Conservation (phyloP, 2,329 filamentous ascomycete genomes). For the Aspergillus quadricinctus region DNA sequence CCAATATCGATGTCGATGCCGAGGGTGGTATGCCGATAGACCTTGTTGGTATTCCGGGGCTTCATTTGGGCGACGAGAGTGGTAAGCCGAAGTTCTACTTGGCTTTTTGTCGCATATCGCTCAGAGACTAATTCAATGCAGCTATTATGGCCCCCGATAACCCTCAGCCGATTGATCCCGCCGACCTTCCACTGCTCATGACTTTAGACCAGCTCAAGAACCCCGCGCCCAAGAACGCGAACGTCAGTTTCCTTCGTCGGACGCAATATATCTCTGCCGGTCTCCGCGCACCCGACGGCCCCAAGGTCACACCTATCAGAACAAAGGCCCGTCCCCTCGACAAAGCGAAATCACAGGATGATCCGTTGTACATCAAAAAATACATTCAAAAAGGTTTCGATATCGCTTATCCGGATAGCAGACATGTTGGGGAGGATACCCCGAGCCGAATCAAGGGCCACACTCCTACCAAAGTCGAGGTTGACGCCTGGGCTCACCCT, state of each 20-base stretch:
- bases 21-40: conserved; percentile 98
- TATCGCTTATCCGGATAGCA: conserved; percentile 59
- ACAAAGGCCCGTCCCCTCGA: conserved; percentile 22
- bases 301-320: conserved; percentile 22
- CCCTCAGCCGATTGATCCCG: conserved; percentile 68
- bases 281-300: conserved; percentile 30
- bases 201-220: conserved; percentile 82
- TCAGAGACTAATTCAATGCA: conserved; percentile 36
- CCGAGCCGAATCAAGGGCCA: conserved; percentile 51
- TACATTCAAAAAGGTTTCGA: conserved; percentile 62
- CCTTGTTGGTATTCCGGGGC: conserved; percentile 86
- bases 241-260: conserved; percentile 88
- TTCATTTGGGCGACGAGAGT: conserved; percentile 92
- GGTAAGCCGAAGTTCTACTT: conserved; percentile 51
- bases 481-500: conserved; percentile 56
- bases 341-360: conserved; percentile 45
- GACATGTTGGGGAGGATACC: conserved; percentile 55
- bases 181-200: conserved; percentile 78
- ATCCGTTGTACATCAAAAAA: conserved; percentile 58
- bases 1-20: conserved; percentile 96
- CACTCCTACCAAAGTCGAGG: conserved; percentile 50
- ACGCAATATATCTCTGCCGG: conserved; percentile 78
- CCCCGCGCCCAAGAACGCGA: conserved; percentile 67
- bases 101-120: conserved; percentile 12
- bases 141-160: conserved; percentile 77